Evolutionary conservation across 2,329 filamentous ascomycete species (phyloP).

Genomic region (Botryotinia calthae): DNA sequence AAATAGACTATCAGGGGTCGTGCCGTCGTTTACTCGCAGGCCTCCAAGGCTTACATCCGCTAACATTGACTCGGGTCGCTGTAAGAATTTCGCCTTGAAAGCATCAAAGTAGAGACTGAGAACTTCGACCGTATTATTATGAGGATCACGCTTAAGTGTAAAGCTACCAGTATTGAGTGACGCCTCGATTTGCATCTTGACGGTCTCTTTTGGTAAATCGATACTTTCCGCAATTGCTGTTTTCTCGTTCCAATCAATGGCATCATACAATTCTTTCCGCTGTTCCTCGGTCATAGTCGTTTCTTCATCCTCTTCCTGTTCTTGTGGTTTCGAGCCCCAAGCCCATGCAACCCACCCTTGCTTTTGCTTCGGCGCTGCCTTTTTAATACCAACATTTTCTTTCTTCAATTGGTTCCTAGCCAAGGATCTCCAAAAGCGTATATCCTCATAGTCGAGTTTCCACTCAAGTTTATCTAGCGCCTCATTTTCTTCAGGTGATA

Average conservation of each 20-base stretch:
- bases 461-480: slow-evolving; percentile 76
- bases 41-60: slow-evolving; percentile 88
- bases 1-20: slow-evolving; percentile 84
- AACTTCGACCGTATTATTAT: slow-evolving; percentile 75
- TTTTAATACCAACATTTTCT: slow-evolving; percentile 87
- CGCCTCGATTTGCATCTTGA: slow-evolving; percentile 90
- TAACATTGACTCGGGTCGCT: slow-evolving; percentile 87
- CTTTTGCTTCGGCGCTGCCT: slow-evolving; percentile 58
- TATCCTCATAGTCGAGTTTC: slow-evolving; percentile 89
- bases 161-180: slow-evolving; percentile 96
- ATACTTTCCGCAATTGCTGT: slow-evolving; percentile 82
- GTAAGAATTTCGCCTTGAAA: slow-evolving; percentile 85
- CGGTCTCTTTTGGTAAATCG: slow-evolving; percentile 83
- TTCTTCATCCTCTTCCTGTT: slow-evolving; percentile 66
- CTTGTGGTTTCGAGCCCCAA: slow-evolving; percentile 72
- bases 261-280: slow-evolving; percentile 92
- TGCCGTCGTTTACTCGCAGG: slow-evolving; percentile 92
- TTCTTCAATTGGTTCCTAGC: slow-evolving; percentile 93
- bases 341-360: slow-evolving; percentile 91
- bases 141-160: slow-evolving; percentile 81
- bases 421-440: slow-evolving; percentile 94
- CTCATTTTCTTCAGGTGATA: slow-evolving; percentile 67
- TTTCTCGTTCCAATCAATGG: slow-evolving; percentile 98
- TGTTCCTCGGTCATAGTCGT: slow-evolving; percentile 93
- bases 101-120: slow-evolving; percentile 91